Evolutionary conservation across 768 basidiomycete genomes (phyloP), one percentile per base, ranked within the genome.

Genomic region (Trametes villosa): DNA sequence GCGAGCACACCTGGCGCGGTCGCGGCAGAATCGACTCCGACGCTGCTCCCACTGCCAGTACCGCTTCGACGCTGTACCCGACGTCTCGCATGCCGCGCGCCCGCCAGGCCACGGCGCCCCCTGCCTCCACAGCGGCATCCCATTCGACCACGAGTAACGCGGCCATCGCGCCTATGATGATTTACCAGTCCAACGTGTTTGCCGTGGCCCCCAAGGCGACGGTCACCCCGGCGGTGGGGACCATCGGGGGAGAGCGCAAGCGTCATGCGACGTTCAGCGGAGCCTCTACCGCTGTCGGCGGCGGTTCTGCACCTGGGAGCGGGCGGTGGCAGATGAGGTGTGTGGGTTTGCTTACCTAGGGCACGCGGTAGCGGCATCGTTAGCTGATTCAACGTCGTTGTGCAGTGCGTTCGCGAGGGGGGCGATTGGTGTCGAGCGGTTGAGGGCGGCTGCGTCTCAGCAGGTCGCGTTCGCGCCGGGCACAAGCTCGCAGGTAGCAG

Each of bases 191-290:
- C n/a, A n/a, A n/a, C n/a, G n/a, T n/a, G n/a, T n/a, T n/a, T n/a
- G n/a, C n/a, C n/a, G n/a, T n/a, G n/a, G n/a, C n/a, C n/a, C n/a
- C n/a, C n/a, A n/a, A 22, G 24, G 44, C 22, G 24, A 13, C 4
- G 41, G 15, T 38, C 27, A 6, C 29, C 3, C 29, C 34, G 22
- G 15, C 33, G 50, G n/a, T 12, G 9, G 34, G 22, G 12, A n/a
- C 20, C 11, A 36, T 36, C 20, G 36, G 36, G 13, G 47, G 27
- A 8, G 33, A 56, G 18, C 54, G 26, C 22, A 49, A 30, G 47
- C 38, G 56, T 29, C 56, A 57, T 36, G 56, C 56, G 11, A 57
- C 56, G 36, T 57, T 57, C 56, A 46, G 20, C 44, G 36, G 34
- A 12, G 20, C 9, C 46, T 48, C 29, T 9, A 26, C 13, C 51